These are phyloP conservation scores for Cercospora sp. DNA, from an alignment of 2,329 filamentous ascomycete species.

Conservation along the genomic window DNA sequence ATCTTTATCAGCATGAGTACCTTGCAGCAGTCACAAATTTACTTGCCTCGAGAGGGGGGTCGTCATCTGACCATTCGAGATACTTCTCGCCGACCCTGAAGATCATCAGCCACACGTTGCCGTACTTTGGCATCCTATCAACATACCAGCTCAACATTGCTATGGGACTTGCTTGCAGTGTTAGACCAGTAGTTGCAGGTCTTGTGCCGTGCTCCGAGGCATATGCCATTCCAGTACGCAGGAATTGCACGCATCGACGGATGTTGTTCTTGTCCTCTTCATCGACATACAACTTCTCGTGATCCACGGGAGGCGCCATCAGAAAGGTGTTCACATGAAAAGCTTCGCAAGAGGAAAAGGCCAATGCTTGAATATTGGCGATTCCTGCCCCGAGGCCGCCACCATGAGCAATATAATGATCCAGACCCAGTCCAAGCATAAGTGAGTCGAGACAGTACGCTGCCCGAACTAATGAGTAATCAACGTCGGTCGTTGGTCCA, in stretches of 20 bases:
- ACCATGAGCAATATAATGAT: constrained; percentile 54
- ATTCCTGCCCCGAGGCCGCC: constrained; percentile 54
- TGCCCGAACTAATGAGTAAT: constrained; percentile 34
- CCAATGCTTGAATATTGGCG: constrained; percentile 38
- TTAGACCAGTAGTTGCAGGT: not conserved
- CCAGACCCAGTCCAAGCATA: constrained; percentile 53
- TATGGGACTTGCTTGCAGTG: not conserved
- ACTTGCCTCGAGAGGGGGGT: not conserved
- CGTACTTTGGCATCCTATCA: not conserved
- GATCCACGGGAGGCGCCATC: not conserved
- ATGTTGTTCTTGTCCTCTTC: not conserved
- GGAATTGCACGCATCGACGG: not conserved
- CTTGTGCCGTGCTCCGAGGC: not conserved
- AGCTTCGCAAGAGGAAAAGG: not conserved
- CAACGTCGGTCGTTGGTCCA: constrained; percentile 33
- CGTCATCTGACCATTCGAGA: not conserved
- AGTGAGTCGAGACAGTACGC: constrained; percentile 50
- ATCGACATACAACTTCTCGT: not conserved
- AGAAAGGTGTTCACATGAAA: not conserved
- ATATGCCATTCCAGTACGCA: not conserved
- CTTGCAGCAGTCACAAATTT: not conserved
- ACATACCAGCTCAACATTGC: not conserved
- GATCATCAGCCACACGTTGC: not conserved
- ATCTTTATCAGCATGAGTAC: not conserved
- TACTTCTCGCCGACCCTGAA: not conserved